Evolutionary conservation across 768 basidiomycete species (phyloP).

Genomic region (Tubosaeta sp.): DNA sequence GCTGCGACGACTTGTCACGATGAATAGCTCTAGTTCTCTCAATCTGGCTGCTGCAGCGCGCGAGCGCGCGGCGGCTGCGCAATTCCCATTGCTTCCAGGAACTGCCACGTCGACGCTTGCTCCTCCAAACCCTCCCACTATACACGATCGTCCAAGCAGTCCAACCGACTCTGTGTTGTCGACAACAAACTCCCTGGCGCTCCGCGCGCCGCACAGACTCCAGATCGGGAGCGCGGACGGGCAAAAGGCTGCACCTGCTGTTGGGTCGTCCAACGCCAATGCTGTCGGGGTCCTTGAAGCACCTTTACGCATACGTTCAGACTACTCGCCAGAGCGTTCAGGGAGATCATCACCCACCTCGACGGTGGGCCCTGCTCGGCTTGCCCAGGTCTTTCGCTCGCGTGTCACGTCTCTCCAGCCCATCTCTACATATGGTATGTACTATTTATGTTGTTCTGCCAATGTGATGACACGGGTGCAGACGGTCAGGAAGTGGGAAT

Average conservation of each 20-base stretch:
- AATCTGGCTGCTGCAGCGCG: constrained; percentile 40
- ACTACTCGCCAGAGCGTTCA: constrained; percentile 66
- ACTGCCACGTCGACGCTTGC: constrained; percentile 14
- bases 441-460: neutral
- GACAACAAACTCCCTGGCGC: constrained; percentile 58
- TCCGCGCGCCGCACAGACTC: constrained; percentile 55
- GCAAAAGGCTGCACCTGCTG: constrained; percentile 84
- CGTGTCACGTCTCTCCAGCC: constrained; percentile 51
- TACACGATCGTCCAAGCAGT: constrained; percentile 60
- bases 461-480: constrained; percentile 27
- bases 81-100: constrained; percentile 11
- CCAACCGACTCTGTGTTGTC: constrained; percentile 83
- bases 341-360: constrained; percentile 77
- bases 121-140: constrained; percentile 15
- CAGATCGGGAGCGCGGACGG: constrained; percentile 71
- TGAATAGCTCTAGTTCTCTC: constrained; percentile 68
- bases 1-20: constrained; percentile 66
- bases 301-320: constrained; percentile 61
- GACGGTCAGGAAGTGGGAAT: constrained; percentile 91
- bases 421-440: constrained; percentile 69
- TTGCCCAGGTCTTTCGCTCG: constrained; percentile 35
- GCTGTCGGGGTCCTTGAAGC: constrained; percentile 81
- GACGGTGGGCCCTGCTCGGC: constrained; percentile 51
- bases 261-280: constrained; percentile 81
- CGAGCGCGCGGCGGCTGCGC: constrained; percentile 34